A percentile compares a stretch with the other conserved stretches of the same genome.
These are phyloP conservation scores for Cladophialophora yegresii DNA, from an alignment of 2,329 filamentous ascomycete genomes.

Conservation along the genomic window DNA sequence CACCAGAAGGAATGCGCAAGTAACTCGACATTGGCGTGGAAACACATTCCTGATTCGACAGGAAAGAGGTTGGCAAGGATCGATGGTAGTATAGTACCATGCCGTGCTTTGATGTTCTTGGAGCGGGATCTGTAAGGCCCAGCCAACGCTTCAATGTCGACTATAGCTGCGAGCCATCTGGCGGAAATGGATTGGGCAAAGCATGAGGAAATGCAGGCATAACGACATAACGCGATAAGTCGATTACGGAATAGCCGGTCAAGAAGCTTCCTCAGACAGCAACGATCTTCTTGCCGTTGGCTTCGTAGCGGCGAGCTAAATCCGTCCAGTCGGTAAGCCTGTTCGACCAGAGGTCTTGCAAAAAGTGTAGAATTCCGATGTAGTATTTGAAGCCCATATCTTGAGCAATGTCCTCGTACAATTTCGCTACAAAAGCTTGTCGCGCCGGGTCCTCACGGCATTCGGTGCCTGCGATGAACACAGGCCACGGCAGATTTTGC, in stretches of 20 bases:
- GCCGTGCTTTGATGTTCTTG: not conserved
- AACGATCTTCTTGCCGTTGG: slow-evolving; percentile 25
- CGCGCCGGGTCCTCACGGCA: slow-evolving; percentile 25
- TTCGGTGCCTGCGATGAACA: slow-evolving; percentile 38
- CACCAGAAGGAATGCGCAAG: not conserved
- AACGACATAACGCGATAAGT: not conserved
- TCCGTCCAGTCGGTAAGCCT: slow-evolving; percentile 20
- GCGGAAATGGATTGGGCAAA: not conserved
- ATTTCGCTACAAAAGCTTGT: slow-evolving; percentile 21
- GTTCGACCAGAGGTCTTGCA: slow-evolving; percentile 28
- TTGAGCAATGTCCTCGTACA: slow-evolving; percentile 26
- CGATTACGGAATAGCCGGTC: not conserved
- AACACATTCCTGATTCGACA: not conserved
- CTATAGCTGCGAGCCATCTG: not conserved
- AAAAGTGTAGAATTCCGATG: slow-evolving; percentile 27
- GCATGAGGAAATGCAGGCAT: not conserved
- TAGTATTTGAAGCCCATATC: slow-evolving; percentile 33
- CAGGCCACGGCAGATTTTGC: slow-evolving; percentile 39
- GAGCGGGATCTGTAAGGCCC: not conserved
- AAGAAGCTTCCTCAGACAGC: slow-evolving; percentile 23
- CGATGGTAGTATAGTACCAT: not conserved
- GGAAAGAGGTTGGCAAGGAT: not conserved
- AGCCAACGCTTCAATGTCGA: not conserved
- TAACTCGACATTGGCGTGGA: not conserved
- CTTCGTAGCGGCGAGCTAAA: slow-evolving; percentile 24